Conservation (phyloP, 2,329 filamentous ascomycete species). For the Ophiosphaerella korrae region DNA sequence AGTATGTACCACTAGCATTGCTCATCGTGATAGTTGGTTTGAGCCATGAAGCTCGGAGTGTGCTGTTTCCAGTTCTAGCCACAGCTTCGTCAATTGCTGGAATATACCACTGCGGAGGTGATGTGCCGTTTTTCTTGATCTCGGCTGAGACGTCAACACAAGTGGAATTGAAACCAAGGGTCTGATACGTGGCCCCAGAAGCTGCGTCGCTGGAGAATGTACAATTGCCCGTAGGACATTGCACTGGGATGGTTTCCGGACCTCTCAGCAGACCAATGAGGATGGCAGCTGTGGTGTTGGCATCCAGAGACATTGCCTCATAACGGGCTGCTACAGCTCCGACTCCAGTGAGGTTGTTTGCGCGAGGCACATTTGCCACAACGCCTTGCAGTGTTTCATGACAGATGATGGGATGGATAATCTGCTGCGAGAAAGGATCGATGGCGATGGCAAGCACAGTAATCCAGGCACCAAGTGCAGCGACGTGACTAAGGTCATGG, state of each 20-base stretch:
- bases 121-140: not conserved
- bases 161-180: constrained; percentile 5
- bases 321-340: not conserved
- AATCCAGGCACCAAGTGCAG: constrained; percentile 7
- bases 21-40: no score
- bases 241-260: constrained; percentile 7
- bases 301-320: not conserved
- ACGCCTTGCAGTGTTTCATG: constrained; percentile 1
- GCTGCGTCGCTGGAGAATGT: constrained; percentile 3
- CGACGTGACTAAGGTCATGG: constrained; percentile 5
- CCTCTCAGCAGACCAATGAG: constrained; percentile 12
- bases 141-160: constrained; percentile 9
- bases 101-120: not conserved
- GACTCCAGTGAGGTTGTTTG: constrained; percentile 2
- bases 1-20: no score
- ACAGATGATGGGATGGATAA: constrained; percentile 10
- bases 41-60: no score
- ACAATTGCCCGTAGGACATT: constrained; percentile 16
- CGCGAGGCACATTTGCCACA: constrained; percentile 1
- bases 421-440: constrained; percentile 12
- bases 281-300: constrained; percentile 2
- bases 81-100: constrained; percentile 1
- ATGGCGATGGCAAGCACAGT: constrained; percentile 9
- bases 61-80: not conserved
- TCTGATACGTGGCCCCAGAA: constrained; percentile 8